Percentiles rank a stretch among this genome's conserved stretches.
phyloP scores from a whole-genome alignment of 768 basidiomycete species.

The Russula olivacea region DNA sequence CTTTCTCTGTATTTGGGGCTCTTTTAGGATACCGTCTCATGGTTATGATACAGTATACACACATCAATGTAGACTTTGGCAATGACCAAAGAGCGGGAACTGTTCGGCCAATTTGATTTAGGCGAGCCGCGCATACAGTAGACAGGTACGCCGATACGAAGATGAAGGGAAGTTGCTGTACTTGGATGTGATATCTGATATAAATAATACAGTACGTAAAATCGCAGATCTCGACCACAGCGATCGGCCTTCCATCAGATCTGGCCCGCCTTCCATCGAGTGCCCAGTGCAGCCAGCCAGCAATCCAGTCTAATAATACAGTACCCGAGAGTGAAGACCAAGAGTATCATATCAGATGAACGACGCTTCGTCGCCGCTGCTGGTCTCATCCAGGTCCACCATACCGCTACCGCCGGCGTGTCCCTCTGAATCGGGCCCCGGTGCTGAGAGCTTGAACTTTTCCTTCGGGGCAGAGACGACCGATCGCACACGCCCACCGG shows the following conservation, averaged over 20 bases:
- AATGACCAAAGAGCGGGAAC: neutral
- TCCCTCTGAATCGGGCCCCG: neutral
- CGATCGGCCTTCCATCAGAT: neutral
- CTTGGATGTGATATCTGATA: neutral
- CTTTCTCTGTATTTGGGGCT: conserved; percentile 9
- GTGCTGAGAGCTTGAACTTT: neutral
- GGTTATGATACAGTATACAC: neutral
- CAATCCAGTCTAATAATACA: neutral
- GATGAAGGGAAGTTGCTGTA: neutral
- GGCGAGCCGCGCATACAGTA: no score
- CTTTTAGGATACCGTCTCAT: neutral
- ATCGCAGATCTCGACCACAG: neutral
- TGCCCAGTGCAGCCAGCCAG: neutral
- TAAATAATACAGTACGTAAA: neutral
- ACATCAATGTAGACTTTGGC: conserved; percentile 8
- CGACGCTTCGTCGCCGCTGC: conserved; percentile 18
- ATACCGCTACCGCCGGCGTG: conserved; percentile 12
- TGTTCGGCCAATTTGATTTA: no score
- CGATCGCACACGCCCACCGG: conserved; percentile 59
- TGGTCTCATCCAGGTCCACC: conserved; percentile 31
- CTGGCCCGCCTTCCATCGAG: neutral
- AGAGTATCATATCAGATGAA: no score
- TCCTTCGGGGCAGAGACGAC: conserved; percentile 42
- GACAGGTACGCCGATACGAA: no score
- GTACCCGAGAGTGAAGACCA: neutral